These are phyloP conservation scores for Cyberlindnera euphorbiae DNA, from an alignment of 805 yeast species.

Conservation along the genomic window DNA sequence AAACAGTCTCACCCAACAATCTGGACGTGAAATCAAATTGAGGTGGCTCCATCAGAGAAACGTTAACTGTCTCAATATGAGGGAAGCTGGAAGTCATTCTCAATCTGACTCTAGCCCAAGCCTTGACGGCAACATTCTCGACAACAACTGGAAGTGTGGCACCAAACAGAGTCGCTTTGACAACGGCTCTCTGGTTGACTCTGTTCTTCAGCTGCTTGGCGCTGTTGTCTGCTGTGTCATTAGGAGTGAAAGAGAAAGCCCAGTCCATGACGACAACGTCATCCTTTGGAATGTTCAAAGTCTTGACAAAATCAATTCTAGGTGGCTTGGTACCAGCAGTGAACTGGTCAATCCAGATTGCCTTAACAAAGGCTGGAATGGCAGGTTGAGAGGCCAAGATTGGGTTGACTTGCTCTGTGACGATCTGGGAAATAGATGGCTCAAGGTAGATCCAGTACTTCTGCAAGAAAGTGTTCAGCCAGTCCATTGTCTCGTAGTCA, in stretches of 20 bases:
- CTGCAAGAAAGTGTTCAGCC: conserved; percentile 86
- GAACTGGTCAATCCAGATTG: conserved; percentile 80
- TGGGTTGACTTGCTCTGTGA: conserved; percentile 81
- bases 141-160: conserved; percentile 74
- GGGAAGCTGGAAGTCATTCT: conserved; percentile 91
- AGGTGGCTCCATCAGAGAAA: conserved; percentile 83
- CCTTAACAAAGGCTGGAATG: conserved; percentile 78
- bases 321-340: conserved; percentile 97
- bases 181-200: conserved; percentile 75
- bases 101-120: conserved; percentile 71
- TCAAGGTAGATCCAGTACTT: conserved; percentile 91
- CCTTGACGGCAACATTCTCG: conserved; percentile 73
- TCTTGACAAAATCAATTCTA: conserved; percentile 83
- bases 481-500: conserved; percentile 91
- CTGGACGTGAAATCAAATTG: conserved; percentile 78
- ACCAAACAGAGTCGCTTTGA: conserved; percentile 82
- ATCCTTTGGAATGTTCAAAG: conserved; percentile 82
- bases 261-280: conserved; percentile 98
- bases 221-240: conserved; percentile 77
- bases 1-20: conserved; percentile 68
- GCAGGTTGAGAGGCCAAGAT: conserved; percentile 69
- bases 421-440: conserved; percentile 83
- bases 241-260: conserved; percentile 91
- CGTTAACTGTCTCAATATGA: conserved; percentile 85
- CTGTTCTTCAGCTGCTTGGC: conserved; percentile 79